A percentile compares a stretch with the other conserved stretches of the same genome.
Conservation (phyloP, 139 green algal genomes). For the Pleodorina starrii region DNA sequence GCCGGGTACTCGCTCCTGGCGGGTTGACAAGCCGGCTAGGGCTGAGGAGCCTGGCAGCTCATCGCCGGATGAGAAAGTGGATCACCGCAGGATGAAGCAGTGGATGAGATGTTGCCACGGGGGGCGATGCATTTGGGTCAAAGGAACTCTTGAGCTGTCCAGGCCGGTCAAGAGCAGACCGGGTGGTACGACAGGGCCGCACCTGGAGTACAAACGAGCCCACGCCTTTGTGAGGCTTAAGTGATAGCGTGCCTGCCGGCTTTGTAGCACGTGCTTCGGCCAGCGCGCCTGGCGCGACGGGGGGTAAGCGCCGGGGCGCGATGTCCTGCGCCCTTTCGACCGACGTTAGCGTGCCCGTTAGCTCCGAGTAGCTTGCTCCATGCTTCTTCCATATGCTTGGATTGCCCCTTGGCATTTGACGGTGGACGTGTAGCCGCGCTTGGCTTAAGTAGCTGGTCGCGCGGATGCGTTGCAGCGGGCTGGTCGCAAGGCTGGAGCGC, state of each 20-base stretch:
- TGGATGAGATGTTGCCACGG: no score
- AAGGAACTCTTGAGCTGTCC: no score
- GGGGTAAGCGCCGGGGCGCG: not conserved
- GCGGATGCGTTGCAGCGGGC: no score
- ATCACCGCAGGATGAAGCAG: no score
- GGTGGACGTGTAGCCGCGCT: no score
- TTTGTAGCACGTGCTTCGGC: not conserved
- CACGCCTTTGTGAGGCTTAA: not conserved
- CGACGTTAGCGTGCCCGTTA: not conserved
- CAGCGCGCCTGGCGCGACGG: not conserved
- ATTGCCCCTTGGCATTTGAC: slow-evolving; percentile 38
- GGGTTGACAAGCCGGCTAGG: no score
- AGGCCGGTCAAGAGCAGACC: no score
- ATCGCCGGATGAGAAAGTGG: no score
- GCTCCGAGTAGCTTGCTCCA: not conserved
- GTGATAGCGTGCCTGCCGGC: not conserved
- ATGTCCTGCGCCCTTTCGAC: not conserved
- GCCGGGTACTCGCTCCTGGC: no score
- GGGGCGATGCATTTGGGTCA: not conserved
- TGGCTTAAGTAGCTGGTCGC: no score
- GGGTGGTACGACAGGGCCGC: not conserved
- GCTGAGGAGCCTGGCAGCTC: no score
- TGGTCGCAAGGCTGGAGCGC: no score
- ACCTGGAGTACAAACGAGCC: slow-evolving; percentile 30
- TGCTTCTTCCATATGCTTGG: slow-evolving; percentile 39